Evolutionary conservation across 2,329 filamentous ascomycete species (phyloP).

Genomic region (Berkeleyomyces basicola): DNA sequence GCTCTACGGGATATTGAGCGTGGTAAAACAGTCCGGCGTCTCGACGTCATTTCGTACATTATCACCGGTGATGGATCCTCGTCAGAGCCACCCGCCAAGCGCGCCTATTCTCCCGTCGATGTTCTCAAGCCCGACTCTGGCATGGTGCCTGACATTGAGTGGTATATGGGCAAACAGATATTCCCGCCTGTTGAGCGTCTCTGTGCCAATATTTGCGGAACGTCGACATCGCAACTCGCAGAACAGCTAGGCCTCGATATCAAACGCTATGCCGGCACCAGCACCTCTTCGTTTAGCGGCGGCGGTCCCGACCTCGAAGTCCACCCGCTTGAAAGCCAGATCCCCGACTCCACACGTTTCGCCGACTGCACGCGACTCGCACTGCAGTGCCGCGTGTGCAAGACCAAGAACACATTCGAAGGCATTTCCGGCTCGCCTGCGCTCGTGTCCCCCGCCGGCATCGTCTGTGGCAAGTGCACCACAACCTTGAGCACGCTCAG

Average conservation of each 20-base stretch:
- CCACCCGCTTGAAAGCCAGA: conserved; percentile 82
- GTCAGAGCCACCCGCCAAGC: conserved; percentile 63
- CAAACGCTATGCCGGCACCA: conserved; percentile 52
- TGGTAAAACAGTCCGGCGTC: conserved; percentile 76
- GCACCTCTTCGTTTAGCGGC: conserved; percentile 23
- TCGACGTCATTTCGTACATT: conserved; percentile 92
- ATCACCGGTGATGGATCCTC: conserved; percentile 56
- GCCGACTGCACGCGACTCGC: conserved; percentile 59
- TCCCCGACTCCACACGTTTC: conserved; percentile 82
- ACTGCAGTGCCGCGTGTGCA: conserved; percentile 71
- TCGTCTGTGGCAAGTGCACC: conserved; percentile 57
- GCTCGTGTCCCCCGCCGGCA: conserved; percentile 53
- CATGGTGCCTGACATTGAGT: conserved; percentile 82
- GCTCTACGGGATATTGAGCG: conserved; percentile 74
- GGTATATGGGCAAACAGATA: conserved; percentile 96
- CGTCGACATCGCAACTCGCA: conserved; percentile 74
- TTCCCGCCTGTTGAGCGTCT: conserved; percentile 95
- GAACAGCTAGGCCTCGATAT: conserved; percentile 89
- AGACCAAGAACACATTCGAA: conserved; percentile 53
- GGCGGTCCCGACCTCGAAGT: conserved; percentile 45
- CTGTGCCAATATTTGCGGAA: conserved; percentile 87
- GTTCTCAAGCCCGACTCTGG: conserved; percentile 59
- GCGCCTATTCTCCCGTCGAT: conserved; percentile 75
- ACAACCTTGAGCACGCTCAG: conserved; percentile 51
- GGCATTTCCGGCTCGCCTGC: conserved; percentile 47